These are phyloP conservation scores for carrot (Daucus carota) DNA, from an alignment of 129 eudicot genomes.

Conservation along the genomic window DNA sequence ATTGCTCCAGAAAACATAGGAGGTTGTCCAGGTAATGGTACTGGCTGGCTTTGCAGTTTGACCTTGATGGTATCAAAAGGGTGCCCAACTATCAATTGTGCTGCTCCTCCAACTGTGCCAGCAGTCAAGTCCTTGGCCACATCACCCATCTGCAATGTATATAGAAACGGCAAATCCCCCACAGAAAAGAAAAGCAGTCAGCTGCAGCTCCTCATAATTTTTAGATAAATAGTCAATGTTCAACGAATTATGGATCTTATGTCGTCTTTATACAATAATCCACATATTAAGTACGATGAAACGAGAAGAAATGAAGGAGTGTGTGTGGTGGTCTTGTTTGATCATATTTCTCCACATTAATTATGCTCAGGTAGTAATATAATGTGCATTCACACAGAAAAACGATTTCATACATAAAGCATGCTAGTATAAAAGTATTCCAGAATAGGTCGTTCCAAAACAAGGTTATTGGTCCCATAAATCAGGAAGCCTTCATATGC, in stretches of 20 bases:
- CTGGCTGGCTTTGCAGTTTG: constrained; percentile 94
- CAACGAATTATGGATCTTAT: background rate
- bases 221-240: background rate
- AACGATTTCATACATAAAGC: background rate
- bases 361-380: background rate
- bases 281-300: background rate
- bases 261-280: background rate
- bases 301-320: background rate
- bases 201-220: background rate
- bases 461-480: background rate
- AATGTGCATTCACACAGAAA: background rate
- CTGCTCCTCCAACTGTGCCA: constrained; percentile 94
- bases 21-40: constrained; percentile 77
- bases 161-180: background rate
- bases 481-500: background rate
- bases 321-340: background rate
- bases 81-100: constrained; percentile 78
- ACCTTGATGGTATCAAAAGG: constrained; percentile 96
- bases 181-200: background rate
- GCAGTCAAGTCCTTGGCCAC: constrained; percentile 77
- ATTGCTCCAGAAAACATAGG: constrained; percentile 79
- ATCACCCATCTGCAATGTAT: constrained; percentile 68
- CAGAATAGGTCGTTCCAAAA: background rate
- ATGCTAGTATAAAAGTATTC: background rate
- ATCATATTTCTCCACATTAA: background rate